Evolutionary conservation across 1,284 basidiomycete genomes (phyloP).

Genomic region (Cryptococcus sp.): DNA sequence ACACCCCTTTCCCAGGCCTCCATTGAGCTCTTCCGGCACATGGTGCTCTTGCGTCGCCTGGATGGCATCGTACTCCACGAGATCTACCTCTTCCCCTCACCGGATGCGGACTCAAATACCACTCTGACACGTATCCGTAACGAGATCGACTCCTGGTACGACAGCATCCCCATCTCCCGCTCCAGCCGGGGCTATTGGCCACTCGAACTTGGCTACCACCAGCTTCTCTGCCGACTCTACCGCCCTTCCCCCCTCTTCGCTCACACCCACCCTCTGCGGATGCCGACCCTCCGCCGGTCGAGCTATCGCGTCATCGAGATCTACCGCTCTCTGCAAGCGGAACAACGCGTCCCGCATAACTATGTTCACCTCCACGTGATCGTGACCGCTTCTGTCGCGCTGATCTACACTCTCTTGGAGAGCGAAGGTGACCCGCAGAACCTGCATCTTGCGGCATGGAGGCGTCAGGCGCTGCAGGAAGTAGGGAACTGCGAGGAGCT

Average conservation of each 20-base stretch:
- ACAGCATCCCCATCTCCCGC: neutral
- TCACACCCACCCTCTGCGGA: conserved; percentile 1
- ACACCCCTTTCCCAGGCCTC: too few species aligned
- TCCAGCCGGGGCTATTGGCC: neutral
- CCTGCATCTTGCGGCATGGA: conserved; percentile 5
- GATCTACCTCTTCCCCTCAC: neutral
- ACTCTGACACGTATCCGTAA: conserved; percentile 1
- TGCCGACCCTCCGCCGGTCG: conserved; percentile 2
- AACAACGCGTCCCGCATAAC: conserved; percentile 6
- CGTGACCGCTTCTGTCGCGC: neutral
- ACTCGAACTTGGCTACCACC: conserved; percentile 11
- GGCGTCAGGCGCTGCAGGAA: conserved; percentile 5
- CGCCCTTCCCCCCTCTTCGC: conserved; percentile 7
- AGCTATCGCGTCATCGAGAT: conserved; percentile 8
- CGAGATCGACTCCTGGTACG: conserved; percentile 9
- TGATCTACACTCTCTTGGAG: conserved; percentile 8
- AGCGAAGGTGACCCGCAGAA: conserved; percentile 1
- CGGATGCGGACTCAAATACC: neutral
- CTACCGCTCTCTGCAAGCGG: neutral
- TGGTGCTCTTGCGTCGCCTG: neutral
- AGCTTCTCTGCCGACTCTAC: conserved; percentile 6
- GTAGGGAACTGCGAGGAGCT: neutral
- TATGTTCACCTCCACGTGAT: conserved; percentile 4
- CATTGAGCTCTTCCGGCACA: too few species aligned
- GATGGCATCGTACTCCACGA: conserved; percentile 8